Percentiles rank a stretch among this genome's conserved stretches.
Evolutionary conservation across 176 grass and related monocot species (phyloP).

Genomic region (Pharus latifolius): DNA sequence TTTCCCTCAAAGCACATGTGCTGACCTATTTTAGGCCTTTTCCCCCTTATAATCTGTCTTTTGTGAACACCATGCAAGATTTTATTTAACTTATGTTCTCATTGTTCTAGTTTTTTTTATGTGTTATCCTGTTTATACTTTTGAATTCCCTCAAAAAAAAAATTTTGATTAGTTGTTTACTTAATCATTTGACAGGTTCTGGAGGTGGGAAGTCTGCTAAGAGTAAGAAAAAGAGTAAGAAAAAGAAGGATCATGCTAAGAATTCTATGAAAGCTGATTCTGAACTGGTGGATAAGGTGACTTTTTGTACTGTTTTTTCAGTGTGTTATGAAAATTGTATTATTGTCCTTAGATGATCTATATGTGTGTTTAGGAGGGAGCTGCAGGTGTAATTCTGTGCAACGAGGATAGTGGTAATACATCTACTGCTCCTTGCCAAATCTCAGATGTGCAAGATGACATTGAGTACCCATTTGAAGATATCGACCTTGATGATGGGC

Average conservation of each 20-base stretch:
- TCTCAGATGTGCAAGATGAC: constrained; percentile 47
- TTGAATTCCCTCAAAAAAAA: too few species aligned
- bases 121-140: too few species aligned
- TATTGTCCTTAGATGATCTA: constrained; percentile 18
- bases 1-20: too few species aligned
- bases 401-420: constrained; percentile 36
- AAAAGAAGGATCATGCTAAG: constrained; percentile 67
- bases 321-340: constrained; percentile 7
- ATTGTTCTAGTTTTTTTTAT: too few species aligned
- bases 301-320: not conserved
- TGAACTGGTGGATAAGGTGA: constrained; percentile 53
- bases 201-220: constrained; percentile 59
- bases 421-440: constrained; percentile 55
- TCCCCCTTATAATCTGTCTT: too few species aligned
- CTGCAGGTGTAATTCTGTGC: constrained; percentile 9
- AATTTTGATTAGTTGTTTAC: constrained; percentile 3
- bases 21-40: too few species aligned
- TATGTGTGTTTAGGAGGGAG: constrained; percentile 40
- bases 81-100: too few species aligned
- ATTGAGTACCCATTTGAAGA: constrained; percentile 79
- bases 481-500: constrained; percentile 82
- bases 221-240: constrained; percentile 91
- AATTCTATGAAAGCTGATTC: constrained; percentile 34
- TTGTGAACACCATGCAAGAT: too few species aligned
- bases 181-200: constrained; percentile 55